Percentiles rank a stretch among this genome's conserved stretches.
Conservation (phyloP, 495 filamentous ascomycete species). For the Tuber magnatum region DNA sequence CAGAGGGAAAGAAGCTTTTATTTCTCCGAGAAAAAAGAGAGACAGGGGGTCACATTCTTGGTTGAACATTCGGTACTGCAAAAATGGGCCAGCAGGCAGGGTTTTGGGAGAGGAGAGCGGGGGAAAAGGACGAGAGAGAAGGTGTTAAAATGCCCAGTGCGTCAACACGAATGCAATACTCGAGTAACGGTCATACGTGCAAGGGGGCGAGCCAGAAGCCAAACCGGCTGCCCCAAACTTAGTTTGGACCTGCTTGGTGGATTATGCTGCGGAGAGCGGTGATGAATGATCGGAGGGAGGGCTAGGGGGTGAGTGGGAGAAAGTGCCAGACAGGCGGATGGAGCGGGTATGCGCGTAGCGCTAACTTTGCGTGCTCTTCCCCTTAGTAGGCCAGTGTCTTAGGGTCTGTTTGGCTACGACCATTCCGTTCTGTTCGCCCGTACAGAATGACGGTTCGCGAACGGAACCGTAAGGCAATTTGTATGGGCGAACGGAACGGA, state of each 20-base stretch:
- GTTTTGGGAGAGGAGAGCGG: not conserved
- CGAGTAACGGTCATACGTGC: not conserved
- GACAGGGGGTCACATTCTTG: not conserved
- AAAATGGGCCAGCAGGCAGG: not conserved
- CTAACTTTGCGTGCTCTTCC: not conserved
- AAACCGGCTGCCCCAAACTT: not conserved
- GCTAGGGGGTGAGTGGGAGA: not conserved
- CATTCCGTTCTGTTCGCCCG: too few relatives aligned
- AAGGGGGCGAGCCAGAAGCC: not conserved
- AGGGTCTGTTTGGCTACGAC: too few relatives aligned
- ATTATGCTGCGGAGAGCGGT: not conserved
- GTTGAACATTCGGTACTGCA: not conserved
- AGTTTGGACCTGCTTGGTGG: not conserved
- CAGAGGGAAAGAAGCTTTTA: not conserved
- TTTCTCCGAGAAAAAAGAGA: not conserved
- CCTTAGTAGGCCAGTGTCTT: not conserved
- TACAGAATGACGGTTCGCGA: too few relatives aligned
- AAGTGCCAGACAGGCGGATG: not conserved
- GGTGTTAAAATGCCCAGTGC: not conserved
- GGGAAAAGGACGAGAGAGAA: not conserved
- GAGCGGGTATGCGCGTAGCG: not conserved
- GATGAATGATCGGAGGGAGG: not conserved
- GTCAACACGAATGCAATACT: not conserved
- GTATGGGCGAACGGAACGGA: too few relatives aligned
- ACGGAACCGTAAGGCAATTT: too few relatives aligned